phyloP scores from a whole-genome alignment of 2,329 filamentous ascomycete species.

The Calycina marina region DNA sequence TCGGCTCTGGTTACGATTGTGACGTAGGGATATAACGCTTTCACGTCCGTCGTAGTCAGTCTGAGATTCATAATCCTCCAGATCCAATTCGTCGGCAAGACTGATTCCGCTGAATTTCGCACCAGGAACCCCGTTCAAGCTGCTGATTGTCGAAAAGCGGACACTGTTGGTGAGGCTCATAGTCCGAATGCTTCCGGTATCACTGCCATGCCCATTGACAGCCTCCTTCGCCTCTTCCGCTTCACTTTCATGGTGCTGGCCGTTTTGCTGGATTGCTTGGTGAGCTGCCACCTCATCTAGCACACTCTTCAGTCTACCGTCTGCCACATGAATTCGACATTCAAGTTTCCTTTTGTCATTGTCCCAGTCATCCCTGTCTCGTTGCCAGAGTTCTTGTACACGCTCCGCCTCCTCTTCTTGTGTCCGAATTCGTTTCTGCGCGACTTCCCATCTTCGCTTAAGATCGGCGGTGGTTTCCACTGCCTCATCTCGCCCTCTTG shows the following conservation, averaged over 20 bases:
- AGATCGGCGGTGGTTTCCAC: conserved; percentile 58
- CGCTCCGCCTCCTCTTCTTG: conserved; percentile 75
- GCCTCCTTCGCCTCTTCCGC: conserved; percentile 49
- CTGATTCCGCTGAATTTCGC: conserved; percentile 53
- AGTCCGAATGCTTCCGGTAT: conserved; percentile 58
- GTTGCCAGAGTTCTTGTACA: conserved; percentile 66
- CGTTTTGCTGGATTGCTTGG: conserved; percentile 36
- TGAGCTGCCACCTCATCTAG: conserved; percentile 72
- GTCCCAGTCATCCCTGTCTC: conserved; percentile 75
- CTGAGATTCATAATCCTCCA: conserved; percentile 60
- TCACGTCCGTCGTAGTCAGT: conserved; percentile 57
- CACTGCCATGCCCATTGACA: conserved; percentile 38
- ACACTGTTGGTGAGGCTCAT: conserved; percentile 60
- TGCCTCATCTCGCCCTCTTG: conserved; percentile 74
- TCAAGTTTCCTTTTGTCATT: conserved; percentile 71
- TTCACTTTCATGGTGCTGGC: conserved; percentile 37
- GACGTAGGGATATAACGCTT: conserved; percentile 40
- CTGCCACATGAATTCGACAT: conserved; percentile 76
- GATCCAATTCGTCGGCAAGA: conserved; percentile 80
- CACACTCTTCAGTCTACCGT: conserved; percentile 69
- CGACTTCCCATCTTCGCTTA: conserved; percentile 59
- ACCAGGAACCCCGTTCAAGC: conserved; percentile 31
- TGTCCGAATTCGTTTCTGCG: conserved; percentile 61
- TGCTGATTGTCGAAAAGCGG: conserved; percentile 56
- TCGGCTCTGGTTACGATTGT: conserved; percentile 39